phyloP scores from a whole-genome alignment of 495 filamentous ascomycete species.

The Sordaria brevicollis region DNA sequence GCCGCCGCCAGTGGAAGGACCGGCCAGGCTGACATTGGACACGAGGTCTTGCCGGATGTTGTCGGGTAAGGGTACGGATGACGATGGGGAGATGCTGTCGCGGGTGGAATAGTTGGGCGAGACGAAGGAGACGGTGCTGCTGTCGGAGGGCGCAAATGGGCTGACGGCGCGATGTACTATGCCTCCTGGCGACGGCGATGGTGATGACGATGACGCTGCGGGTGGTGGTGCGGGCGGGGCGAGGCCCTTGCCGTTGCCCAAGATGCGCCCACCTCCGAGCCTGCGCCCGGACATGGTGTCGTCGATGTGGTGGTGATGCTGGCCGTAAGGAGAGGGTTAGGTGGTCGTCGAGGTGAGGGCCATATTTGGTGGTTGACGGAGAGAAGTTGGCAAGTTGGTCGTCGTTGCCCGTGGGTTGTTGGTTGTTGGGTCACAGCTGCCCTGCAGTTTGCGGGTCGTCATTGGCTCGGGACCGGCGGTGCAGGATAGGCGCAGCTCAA shows the following conservation, averaged over 20 bases:
- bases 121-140: constrained; percentile 41
- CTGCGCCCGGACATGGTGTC: constrained; percentile 63
- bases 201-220: constrained; percentile 3
- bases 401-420: constrained; percentile 1
- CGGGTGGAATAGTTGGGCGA: constrained; percentile 23
- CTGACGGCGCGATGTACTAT: constrained; percentile 25
- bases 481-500: not conserved
- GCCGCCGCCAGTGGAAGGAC: constrained; percentile 26
- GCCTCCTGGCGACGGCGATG: not conserved
- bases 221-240: constrained; percentile 50
- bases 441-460: not conserved
- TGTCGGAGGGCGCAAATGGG: constrained; percentile 40
- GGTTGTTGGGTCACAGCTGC: not conserved
- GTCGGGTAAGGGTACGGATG: constrained; percentile 30
- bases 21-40: constrained; percentile 37
- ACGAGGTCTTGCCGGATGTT: constrained; percentile 34
- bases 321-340: not conserved
- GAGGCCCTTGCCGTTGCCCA: constrained; percentile 71
- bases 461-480: not conserved
- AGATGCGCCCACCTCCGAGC: constrained; percentile 79
- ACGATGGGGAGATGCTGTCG: constrained; percentile 22
- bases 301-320: not conserved
- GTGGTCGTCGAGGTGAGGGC: not conserved
- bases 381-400: not conserved
- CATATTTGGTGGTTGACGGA: not conserved